These are phyloP conservation scores for Adansonia digitata DNA, from an alignment of 345 rosid species.

Conservation along the genomic window DNA sequence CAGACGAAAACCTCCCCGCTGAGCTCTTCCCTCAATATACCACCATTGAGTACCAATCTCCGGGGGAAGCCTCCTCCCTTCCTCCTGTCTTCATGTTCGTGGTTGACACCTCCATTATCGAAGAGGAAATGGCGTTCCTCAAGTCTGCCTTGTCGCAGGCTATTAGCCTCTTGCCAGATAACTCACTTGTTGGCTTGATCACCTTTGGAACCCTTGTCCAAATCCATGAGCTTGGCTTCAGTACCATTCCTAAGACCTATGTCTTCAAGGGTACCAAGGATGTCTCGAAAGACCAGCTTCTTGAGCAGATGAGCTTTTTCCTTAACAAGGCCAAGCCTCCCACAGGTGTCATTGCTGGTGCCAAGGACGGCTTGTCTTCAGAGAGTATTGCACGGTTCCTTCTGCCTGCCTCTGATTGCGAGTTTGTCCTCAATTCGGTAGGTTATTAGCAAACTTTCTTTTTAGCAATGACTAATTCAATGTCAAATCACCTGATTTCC, in stretches of 20 bases:
- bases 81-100: slow-evolving; percentile 81
- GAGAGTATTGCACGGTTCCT: slow-evolving; percentile 87
- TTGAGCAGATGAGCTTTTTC: slow-evolving; percentile 79
- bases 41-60: slow-evolving; percentile 73
- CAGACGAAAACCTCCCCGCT: slow-evolving; percentile 78
- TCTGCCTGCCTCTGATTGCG: slow-evolving; percentile 80
- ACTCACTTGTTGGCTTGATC: slow-evolving; percentile 71
- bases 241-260: slow-evolving; percentile 63
- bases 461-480: background rate
- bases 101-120: slow-evolving; percentile 74
- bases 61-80: slow-evolving; percentile 33
- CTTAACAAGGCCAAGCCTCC: slow-evolving; percentile 71
- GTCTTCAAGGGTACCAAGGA: slow-evolving; percentile 82
- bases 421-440: slow-evolving; percentile 62
- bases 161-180: slow-evolving; percentile 61
- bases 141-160: slow-evolving; percentile 81
- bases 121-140: slow-evolving; percentile 78
- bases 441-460: background rate
- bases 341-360: slow-evolving; percentile 84
- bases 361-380: slow-evolving; percentile 78
- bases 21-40: slow-evolving; percentile 89
- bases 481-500: background rate
- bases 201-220: slow-evolving; percentile 73
- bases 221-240: slow-evolving; percentile 83
- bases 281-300: slow-evolving; percentile 68